Percentiles rank a stretch among this genome's conserved stretches.
Conservation (phyloP, 2,329 filamentous ascomycete species). For the Clonostachys byssicola region DNA sequence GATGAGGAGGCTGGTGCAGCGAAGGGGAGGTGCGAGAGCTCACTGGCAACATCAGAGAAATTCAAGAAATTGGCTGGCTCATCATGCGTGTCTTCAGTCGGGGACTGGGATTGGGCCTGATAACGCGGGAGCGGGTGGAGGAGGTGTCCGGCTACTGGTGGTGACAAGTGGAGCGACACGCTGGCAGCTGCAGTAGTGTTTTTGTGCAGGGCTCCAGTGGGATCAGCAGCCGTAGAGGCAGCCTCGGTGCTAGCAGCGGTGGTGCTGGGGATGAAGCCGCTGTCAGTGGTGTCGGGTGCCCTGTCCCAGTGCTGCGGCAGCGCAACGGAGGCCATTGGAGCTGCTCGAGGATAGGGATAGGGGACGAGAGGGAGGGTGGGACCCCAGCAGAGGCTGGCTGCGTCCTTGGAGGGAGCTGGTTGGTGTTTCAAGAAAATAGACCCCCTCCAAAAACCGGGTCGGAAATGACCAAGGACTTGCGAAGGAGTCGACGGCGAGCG, state of each 20-base stretch:
- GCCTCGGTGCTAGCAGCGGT: too few relatives aligned
- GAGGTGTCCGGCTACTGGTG: background rate
- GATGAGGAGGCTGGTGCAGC: constrained; percentile 1
- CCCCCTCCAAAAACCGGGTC: too few relatives aligned
- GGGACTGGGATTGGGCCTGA: background rate
- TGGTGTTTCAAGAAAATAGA: too few relatives aligned
- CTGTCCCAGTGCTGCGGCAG: background rate
- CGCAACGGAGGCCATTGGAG: too few relatives aligned
- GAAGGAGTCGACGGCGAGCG: too few relatives aligned
- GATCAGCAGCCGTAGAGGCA: too few relatives aligned
- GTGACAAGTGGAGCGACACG: background rate
- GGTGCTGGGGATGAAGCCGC: background rate
- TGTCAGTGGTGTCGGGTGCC: background rate
- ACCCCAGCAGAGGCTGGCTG: too few relatives aligned
- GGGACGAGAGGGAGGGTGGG: too few relatives aligned
- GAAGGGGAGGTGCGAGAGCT: constrained; percentile 28
- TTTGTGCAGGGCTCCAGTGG: too few relatives aligned
- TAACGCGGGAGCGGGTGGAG: background rate
- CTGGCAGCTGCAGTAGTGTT: background rate
- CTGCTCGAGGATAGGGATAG: too few relatives aligned
- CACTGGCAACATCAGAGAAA: constrained; percentile 34
- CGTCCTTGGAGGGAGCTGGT: too few relatives aligned
- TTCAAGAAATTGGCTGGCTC: constrained; percentile 17
- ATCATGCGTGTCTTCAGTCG: background rate
- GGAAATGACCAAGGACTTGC: too few relatives aligned